Percentiles rank a stretch among this genome's conserved stretches.
Evolutionary conservation across 345 rosid genomes (phyloP).

Genomic region (Brassica cretica): DNA sequence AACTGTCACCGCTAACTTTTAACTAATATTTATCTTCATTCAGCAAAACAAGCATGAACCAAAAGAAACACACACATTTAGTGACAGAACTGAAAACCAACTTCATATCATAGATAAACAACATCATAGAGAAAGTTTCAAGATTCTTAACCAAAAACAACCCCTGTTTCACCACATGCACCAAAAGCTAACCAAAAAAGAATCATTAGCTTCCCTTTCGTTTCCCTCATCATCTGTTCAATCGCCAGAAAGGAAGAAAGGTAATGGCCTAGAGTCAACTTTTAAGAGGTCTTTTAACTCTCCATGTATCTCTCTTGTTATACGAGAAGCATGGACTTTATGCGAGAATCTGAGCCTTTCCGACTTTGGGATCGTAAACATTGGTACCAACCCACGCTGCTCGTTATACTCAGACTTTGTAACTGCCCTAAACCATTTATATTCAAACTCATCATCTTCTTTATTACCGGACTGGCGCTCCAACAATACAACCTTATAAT

Average conservation of each 20-base stretch:
- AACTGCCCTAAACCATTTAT: neutral
- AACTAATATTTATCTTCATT: neutral
- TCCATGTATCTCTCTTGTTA: constrained; percentile 58
- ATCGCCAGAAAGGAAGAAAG: neutral
- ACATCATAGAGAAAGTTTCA: neutral
- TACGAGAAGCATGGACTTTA: constrained; percentile 52
- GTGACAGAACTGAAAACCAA: neutral
- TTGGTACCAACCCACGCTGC: constrained; percentile 2
- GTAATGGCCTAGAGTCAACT: neutral
- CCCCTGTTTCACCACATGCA: neutral
- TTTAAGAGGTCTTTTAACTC: constrained; percentile 30
- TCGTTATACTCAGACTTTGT: neutral
- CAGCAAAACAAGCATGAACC: neutral
- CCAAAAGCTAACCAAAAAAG: neutral
- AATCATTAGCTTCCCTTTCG: neutral
- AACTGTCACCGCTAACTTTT: neutral
- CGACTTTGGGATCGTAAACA: constrained; percentile 41
- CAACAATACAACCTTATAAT: constrained; percentile 42
- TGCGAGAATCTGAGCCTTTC: constrained; percentile 71
- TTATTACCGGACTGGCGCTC: constrained; percentile 22
- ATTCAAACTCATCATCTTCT: neutral
- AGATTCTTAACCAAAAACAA: neutral
- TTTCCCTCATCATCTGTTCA: neutral
- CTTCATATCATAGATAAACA: neutral
- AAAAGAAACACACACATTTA: neutral